Base-by-base conservation (phyloP, 2,329 filamentous ascomycete genomes). In the Beauveria asiatica region DNA sequence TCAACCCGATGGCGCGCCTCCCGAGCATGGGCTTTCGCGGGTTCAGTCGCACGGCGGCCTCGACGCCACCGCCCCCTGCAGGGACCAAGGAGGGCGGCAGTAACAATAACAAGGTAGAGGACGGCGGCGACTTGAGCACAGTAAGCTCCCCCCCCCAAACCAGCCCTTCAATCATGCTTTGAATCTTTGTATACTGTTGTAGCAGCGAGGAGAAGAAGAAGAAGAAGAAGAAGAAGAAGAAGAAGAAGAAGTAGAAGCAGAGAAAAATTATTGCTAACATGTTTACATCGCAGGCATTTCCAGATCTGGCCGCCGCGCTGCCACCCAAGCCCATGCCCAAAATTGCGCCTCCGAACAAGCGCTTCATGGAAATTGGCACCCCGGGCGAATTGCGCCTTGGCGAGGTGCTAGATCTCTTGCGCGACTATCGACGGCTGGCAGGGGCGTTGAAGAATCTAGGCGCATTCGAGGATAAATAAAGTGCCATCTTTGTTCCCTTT, bases 1-100 rank as follows among this genome's bases (percentile, higher is more conserved):
- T 96, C 39, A 96, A 96, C 67, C 91, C 91, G 3, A 86, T 96
- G 70, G 90, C 86, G 49, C 84, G 90, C 56, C 83, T 96, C 56
- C 85, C 88, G 1, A 77, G 85, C 39, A 91, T 94, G 70, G 82
- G 83, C 60, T 82, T 95, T 65, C 84, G 88, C 60, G 86, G 86
- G 1, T 93, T 96, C 67, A 89, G 90, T 1, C 78, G 73, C 77
- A 23, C 73, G 77, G 21, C 77, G 9, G 71, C 70, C 8, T 67
- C 70, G 2, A 62, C 72, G 1, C 62, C 70, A 21, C 64, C 73
- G 10, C 25, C 23, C 16, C 21, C 9, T 19, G 39, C 19, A 19
- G 23, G 5, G 11, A 9, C 1, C 13, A 72, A 70, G 60, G 69
- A 79, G 67, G 49, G 67, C 71, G n/a, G 69, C 66, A 2, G 60